Evolutionary conservation across 768 basidiomycete genomes (phyloP).

Genomic region (Xanthoconium stramineum): DNA sequence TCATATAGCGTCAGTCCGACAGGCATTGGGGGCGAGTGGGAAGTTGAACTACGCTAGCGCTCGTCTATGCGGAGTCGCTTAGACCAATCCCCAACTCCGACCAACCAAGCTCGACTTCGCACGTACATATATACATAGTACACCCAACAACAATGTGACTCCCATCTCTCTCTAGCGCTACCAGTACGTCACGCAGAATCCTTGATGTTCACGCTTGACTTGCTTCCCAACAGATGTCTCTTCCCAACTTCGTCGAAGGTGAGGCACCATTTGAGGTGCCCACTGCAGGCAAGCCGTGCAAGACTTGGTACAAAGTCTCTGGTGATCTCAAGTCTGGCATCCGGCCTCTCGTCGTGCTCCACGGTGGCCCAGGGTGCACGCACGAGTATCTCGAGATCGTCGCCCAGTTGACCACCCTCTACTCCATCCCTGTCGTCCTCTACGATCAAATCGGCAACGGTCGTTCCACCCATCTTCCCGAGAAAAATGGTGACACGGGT

Average conservation of each 20-base stretch:
- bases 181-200: neutral
- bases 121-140: neutral
- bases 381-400: constrained; percentile 41
- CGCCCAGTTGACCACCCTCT: constrained; percentile 35
- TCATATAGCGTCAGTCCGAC: constrained; percentile 38
- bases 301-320: constrained; percentile 52
- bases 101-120: neutral
- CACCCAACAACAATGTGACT: no score
- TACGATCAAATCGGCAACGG: constrained; percentile 59
- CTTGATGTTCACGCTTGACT: neutral
- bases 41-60: neutral
- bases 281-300: constrained; percentile 30
- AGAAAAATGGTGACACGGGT: constrained; percentile 38
- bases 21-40: constrained; percentile 18
- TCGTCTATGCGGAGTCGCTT: no score
- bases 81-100: constrained; percentile 6
- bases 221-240: constrained; percentile 17
- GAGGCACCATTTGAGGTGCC: constrained; percentile 26
- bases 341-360: constrained; percentile 47
- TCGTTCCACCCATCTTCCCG: constrained; percentile 50
- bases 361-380: constrained; percentile 52
- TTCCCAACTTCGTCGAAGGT: constrained; percentile 30
- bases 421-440: constrained; percentile 45
- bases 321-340: constrained; percentile 38
- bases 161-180: no score